These are phyloP conservation scores for Lunularia cruciata DNA, from an alignment of 225 moss, liverwort and hornwort genomes.

Conservation along the genomic window DNA sequence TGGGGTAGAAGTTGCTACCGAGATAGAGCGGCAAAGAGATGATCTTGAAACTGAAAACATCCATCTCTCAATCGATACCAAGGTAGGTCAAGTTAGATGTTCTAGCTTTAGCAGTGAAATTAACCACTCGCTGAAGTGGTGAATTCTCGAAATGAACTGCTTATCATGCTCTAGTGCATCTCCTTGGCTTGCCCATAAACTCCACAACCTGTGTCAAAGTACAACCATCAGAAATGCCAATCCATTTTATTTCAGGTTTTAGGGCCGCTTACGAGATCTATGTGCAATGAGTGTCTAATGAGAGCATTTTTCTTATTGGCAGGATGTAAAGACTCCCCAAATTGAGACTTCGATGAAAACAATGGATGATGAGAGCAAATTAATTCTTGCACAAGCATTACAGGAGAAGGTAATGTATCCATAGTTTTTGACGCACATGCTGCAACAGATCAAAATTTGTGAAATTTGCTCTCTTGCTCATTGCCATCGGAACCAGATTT, in stretches of 20 bases:
- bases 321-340: background rate
- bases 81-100: conserved; percentile 12
- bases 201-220: too few relatives aligned
- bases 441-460: too few relatives aligned
- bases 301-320: background rate
- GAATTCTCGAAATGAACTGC: too few relatives aligned
- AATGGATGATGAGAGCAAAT: conserved; percentile 57
- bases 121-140: too few relatives aligned
- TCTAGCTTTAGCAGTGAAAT: too few relatives aligned
- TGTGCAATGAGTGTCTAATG: background rate
- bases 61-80: background rate
- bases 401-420: conserved; percentile 87
- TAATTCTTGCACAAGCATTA: conserved; percentile 82
- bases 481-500: too few relatives aligned
- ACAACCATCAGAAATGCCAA: too few relatives aligned
- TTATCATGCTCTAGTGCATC: too few relatives aligned
- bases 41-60: conserved; percentile 11
- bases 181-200: too few relatives aligned
- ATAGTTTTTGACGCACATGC: too few relatives aligned
- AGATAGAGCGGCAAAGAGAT: background rate
- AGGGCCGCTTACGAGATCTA: background rate
- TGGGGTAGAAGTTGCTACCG: background rate
- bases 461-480: too few relatives aligned
- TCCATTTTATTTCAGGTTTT: too few relatives aligned
- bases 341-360: background rate